A percentile compares a stretch with the other conserved stretches of the same genome.
Conservation (phyloP, 2,329 filamentous ascomycete species). For the Aureobasidium sp. region DNA sequence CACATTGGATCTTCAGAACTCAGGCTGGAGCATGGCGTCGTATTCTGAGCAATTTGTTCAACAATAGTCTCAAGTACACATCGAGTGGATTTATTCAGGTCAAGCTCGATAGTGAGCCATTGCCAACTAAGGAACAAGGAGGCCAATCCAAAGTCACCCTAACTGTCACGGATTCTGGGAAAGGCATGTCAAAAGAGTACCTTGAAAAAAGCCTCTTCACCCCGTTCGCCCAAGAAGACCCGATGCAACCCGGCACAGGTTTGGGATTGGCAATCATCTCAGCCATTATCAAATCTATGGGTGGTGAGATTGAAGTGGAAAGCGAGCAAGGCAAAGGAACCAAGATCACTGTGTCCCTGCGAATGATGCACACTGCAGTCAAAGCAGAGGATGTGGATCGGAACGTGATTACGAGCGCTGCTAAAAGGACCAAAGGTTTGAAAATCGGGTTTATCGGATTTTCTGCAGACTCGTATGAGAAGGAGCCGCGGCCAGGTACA, state of each 20-base stretch:
- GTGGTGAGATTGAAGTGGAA: slow-evolving; percentile 51
- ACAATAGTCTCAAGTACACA: slow-evolving; percentile 44
- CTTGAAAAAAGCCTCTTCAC: slow-evolving; percentile 55
- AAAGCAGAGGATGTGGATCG: slow-evolving; percentile 7
- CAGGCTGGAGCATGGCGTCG: slow-evolving; percentile 40
- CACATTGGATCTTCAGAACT: slow-evolving; percentile 37
- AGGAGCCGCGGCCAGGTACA: background rate
- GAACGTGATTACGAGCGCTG: slow-evolving; percentile 1
- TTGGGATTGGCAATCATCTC: slow-evolving; percentile 60
- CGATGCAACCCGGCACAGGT: slow-evolving; percentile 53
- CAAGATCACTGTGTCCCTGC: background rate
- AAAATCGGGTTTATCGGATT: slow-evolving; percentile 10
- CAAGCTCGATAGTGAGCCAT: background rate
- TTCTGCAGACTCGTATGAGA: slow-evolving; percentile 1
- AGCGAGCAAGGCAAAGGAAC: slow-evolving; percentile 50
- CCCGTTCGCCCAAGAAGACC: slow-evolving; percentile 59
- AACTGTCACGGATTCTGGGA: slow-evolving; percentile 55
- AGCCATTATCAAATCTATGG: slow-evolving; percentile 51
- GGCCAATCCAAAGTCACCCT: slow-evolving; percentile 2
- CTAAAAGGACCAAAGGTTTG: background rate
- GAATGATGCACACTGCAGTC: slow-evolving; percentile 2
- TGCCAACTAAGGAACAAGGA: background rate
- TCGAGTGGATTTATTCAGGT: slow-evolving; percentile 35
- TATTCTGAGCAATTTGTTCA: slow-evolving; percentile 43
- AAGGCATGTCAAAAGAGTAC: slow-evolving; percentile 58